A percentile compares a stretch with the other conserved stretches of the same genome.
Evolutionary conservation across 1,284 basidiomycete species (phyloP).

Genomic region (Boletus mariae): DNA sequence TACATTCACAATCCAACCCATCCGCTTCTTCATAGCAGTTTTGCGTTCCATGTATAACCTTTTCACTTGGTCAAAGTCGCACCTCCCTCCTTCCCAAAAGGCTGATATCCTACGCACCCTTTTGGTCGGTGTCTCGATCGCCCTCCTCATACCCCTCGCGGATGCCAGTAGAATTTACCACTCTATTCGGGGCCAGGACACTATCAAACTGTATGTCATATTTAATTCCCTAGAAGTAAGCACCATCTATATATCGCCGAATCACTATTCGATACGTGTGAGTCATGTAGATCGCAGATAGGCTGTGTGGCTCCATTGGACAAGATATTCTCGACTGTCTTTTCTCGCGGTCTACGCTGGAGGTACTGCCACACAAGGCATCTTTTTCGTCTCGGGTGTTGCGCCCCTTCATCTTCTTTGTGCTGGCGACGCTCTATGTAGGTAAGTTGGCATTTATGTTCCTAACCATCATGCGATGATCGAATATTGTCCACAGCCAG

Average conservation of each 20-base stretch:
- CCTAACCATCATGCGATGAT: neutral
- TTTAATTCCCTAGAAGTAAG: constrained; percentile 95
- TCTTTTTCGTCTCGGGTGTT: constrained; percentile 61
- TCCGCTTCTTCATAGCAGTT: constrained; percentile 75
- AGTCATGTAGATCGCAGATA: constrained; percentile 79
- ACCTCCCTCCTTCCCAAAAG: constrained; percentile 83
- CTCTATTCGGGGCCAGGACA: constrained; percentile 96
- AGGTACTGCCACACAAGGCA: constrained; percentile 62
- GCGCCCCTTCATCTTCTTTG: constrained; percentile 83
- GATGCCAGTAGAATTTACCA: constrained; percentile 99
- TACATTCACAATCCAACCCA: constrained; percentile 96
- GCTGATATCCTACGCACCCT: constrained; percentile 84
- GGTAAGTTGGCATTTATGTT: constrained; percentile 46
- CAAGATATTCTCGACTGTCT: constrained; percentile 97
- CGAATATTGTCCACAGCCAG: constrained; percentile 50
- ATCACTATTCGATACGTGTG: neutral
- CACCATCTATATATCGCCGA: constrained; percentile 1
- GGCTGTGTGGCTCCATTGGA: constrained; percentile 93
- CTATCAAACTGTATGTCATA: constrained; percentile 98
- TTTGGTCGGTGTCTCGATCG: constrained; percentile 73
- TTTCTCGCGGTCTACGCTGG: constrained; percentile 89
- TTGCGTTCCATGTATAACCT: constrained; percentile 55
- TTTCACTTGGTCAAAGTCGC: constrained; percentile 46
- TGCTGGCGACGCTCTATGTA: constrained; percentile 80
- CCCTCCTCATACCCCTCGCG: constrained; percentile 78